phyloP scores from a whole-genome alignment of 2,329 filamentous ascomycete genomes.

The Aspergillus pseudoglaucus region DNA sequence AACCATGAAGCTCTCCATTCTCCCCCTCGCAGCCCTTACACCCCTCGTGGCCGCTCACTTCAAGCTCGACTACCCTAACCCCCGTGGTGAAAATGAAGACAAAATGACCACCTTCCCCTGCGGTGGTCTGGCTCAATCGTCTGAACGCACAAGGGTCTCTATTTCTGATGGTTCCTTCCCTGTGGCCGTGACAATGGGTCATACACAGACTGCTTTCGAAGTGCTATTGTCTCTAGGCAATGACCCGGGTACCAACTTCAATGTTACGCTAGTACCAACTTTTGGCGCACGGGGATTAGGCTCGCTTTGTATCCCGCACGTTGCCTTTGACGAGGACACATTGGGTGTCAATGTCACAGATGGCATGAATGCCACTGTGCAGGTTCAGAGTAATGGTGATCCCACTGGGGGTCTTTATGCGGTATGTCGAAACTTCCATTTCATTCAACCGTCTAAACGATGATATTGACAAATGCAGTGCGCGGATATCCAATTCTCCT shows the following conservation, averaged over 20 bases:
- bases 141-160: constrained; percentile 44
- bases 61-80: constrained; percentile 46
- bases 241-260: constrained; percentile 56
- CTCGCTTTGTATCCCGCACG: constrained; percentile 58
- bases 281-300: constrained; percentile 56
- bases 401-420: constrained; percentile 60
- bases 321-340: constrained; percentile 34
- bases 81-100: constrained; percentile 46
- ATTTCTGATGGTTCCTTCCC: constrained; percentile 44
- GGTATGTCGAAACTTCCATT: constrained; percentile 31
- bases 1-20: constrained; percentile 28
- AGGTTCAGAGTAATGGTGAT: constrained; percentile 60
- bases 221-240: constrained; percentile 49
- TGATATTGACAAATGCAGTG: constrained; percentile 44
- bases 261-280: constrained; percentile 59
- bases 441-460: neutral
- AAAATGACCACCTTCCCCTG: constrained; percentile 44
- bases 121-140: constrained; percentile 43
- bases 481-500: constrained; percentile 64
- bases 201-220: constrained; percentile 47
- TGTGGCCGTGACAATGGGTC: constrained; percentile 47
- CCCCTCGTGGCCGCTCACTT: constrained; percentile 51
- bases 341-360: constrained; percentile 47
- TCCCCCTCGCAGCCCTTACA: constrained; percentile 35
- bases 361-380: constrained; percentile 59